These are phyloP conservation scores for Prunus fruticosa DNA, from an alignment of 306 rosid genomes.

Conservation along the genomic window DNA sequence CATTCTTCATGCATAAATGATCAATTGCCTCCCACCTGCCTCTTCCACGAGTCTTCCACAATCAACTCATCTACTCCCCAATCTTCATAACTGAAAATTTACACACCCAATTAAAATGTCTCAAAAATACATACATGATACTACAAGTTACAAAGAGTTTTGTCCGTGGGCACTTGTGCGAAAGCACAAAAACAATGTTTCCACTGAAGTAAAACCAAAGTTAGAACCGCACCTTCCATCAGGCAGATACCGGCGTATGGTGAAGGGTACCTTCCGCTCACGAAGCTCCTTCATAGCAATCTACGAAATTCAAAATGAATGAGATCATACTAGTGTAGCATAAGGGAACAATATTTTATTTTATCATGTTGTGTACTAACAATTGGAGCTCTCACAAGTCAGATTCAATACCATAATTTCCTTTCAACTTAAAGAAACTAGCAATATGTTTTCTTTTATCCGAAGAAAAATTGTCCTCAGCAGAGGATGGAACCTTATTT, in stretches of 20 bases:
- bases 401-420: not conserved
- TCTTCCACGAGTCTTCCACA: conserved; percentile 98
- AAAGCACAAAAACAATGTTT: not conserved
- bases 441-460: no score
- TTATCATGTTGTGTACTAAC: not conserved
- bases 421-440: not conserved
- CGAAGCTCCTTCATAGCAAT: conserved; percentile 99
- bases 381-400: not conserved
- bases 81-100: conserved; percentile 70
- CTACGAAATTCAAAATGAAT: conserved; percentile 21
- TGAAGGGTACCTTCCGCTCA: conserved; percentile 88
- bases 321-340: not conserved
- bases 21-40: conserved; percentile 93
- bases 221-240: conserved; percentile 74
- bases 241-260: conserved; percentile 93
- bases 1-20: not conserved
- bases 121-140: not conserved
- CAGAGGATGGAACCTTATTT: not conserved
- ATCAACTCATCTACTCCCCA: conserved; percentile 98
- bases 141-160: not conserved
- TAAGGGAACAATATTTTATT: not conserved
- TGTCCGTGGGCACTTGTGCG: not conserved
- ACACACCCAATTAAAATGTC: not conserved
- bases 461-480: not conserved
- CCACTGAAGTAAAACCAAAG: not conserved